Base-by-base conservation (phyloP, 805 yeast genomes). In the Sporopachydermia lactativora region DNA sequence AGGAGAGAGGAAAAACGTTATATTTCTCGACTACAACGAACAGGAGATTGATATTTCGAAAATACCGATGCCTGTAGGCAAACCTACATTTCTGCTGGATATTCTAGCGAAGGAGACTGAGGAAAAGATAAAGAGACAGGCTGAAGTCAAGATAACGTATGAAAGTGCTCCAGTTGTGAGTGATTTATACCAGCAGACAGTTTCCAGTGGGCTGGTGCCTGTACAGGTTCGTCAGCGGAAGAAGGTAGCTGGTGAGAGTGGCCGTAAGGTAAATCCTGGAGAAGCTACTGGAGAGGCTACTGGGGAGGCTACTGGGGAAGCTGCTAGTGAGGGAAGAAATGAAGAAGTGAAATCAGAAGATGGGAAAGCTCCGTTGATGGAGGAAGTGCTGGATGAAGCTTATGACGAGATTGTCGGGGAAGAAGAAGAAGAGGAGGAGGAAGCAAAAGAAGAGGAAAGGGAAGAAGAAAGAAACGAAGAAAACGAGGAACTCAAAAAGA, bases 401-500 rank as follows among this genome's bases (percentile, higher is more conserved):
- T n/a, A n/a, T n/a, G n/a, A n/a, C n/a, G n/a, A n/a, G n/a, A n/a
- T n/a, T n/a, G n/a, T n/a, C n/a, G n/a, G n/a, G n/a, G n/a, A n/a
- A n/a, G n/a, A n/a, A n/a, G n/a, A n/a, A n/a, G n/a, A n/a, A n/a
- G n/a, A n/a, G n/a, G n/a, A 24, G 34, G 34, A 13, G n/a, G 34
- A 24, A 24, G n/a, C 13, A 24, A 24, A n/a, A n/a, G n/a, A 13
- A n/a, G 34, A n/a, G n/a, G 34, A 24, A n/a, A n/a, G n/a, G 34
- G 13, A n/a, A 13, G 34, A 24, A n/a, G 13, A 13, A 13, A 24
- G 34, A 13, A n/a, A 13, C n/a, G 34, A 73, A 70, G 58, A 61
- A 60, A 43, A n/a, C 13, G n/a, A 24, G 13, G n/a, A 24, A 24
- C 13, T n/a, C 13, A 13, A n/a, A n/a, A 24, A 24, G n/a, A 24